Base-by-base conservation (phyloP, 2,329 filamentous ascomycete species). In the Diaporthe ilicicola region DNA sequence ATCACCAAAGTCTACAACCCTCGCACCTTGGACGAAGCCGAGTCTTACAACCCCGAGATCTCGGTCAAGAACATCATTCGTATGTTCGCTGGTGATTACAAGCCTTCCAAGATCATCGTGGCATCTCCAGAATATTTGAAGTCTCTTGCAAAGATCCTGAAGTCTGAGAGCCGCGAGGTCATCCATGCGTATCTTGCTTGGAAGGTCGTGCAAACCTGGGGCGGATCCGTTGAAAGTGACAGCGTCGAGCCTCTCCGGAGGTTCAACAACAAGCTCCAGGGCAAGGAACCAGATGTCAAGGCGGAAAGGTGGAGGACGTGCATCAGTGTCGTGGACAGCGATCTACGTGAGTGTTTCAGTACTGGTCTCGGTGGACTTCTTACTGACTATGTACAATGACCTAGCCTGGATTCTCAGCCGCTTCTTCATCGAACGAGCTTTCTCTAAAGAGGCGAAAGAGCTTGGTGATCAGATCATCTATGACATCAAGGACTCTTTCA, bases 381-480 rank as follows among this genome's bases (percentile, higher is more conserved):
- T n/a, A 24, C 51, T 56, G 9, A 65, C 10, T 2, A 19, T 22
- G 5, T 22, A 73, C 12, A 1, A 77, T 78, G 29, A 85, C 7
- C 77, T 93, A 34, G 87, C 87, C 2, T 93, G 91, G 91, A 90
- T 92, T 61, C 81, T 93, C 19, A 91, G 90, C 76, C 88, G 90
- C 27, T 93, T 93, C 81, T 94, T 91, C 73, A 85, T 93, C 2
- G 87, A 93, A 73, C 88, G 89, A 61, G 86, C 90, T 1, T 94
- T 93, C 76, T 89, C 90, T 0, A 85, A 90, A 15, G 86, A 89
- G 24, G 90, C 90, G 0, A 92, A 92, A 77, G 81, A 88, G 4
- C 88, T 92, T 55, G 91, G 91, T 19, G 89, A 93, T 70, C 86
- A 89, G 67, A 90, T 94, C 74, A 87, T 93, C n/a, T 87, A 87